phyloP scores from a whole-genome alignment of 2,329 filamentous ascomycete species.

The Dactylellina drechsleri region DNA sequence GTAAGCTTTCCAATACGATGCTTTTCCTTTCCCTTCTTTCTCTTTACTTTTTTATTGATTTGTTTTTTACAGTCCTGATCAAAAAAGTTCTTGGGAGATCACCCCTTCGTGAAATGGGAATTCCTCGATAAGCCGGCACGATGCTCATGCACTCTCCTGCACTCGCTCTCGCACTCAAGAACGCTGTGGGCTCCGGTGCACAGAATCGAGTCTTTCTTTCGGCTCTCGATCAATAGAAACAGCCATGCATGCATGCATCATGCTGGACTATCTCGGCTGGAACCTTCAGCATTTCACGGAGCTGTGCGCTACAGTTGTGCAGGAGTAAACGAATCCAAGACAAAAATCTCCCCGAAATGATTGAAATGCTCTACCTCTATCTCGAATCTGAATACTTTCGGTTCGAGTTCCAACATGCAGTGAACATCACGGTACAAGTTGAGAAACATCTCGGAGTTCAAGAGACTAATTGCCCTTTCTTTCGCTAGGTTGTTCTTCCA shows the following conservation, averaged over 20 bases:
- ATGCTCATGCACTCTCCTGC: conserved; percentile 37
- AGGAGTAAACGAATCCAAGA: too few relatives aligned
- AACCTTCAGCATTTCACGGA: conserved; percentile 26
- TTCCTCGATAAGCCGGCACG: conserved; percentile 52
- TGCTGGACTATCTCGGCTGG: conserved; percentile 16
- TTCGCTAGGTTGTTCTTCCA: conserved; percentile 21
- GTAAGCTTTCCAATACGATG: too few relatives aligned
- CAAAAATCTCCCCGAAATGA: not conserved
- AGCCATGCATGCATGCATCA: conserved; percentile 18
- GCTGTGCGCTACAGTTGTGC: conserved; percentile 1
- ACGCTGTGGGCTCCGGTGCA: conserved; percentile 23
- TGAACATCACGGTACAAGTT: conserved; percentile 26
- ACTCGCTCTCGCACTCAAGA: conserved; percentile 9
- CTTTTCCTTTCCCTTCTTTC: not conserved
- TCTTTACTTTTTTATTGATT: conserved; percentile 3
- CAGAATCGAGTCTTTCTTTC: not conserved
- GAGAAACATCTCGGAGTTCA: conserved; percentile 23
- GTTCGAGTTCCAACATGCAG: conserved; percentile 33
- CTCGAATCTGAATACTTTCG: conserved; percentile 15
- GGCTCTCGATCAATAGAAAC: conserved; percentile 20
- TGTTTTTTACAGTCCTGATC: conserved; percentile 20
- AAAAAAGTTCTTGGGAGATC: conserved; percentile 20
- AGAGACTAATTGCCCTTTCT: conserved; percentile 11
- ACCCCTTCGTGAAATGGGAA: conserved; percentile 23
- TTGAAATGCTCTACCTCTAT: not conserved